Evolutionary conservation across 2,329 filamentous ascomycete genomes (phyloP), one percentile per base, ranked within the genome.

Genomic region (Exserohilum rostratum): DNA sequence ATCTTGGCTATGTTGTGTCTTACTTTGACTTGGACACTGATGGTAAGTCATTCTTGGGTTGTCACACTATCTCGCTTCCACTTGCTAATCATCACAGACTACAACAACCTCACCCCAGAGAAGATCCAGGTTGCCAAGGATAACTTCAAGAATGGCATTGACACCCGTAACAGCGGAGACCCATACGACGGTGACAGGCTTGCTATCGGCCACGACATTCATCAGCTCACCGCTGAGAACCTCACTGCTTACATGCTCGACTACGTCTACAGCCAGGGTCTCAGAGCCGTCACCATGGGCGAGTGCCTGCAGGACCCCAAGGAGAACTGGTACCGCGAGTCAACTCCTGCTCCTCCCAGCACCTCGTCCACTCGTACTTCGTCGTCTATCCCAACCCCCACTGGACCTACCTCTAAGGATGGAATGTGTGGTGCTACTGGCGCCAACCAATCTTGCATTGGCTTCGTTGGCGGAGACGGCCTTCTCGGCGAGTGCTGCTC

Each of bases 21-120:
- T 87, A 83, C 60, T 79, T 86, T 65, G 83, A 87, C 60, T 72
- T 87, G 31, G 85, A 87, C 64, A 80, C 84, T 2, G 81, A 84
- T 47, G 85, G 61, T 64, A 46, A 3, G 53, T 39, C 27, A 4
- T 6, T 13, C 0, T 22, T 3, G 6, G 3, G 2, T 12, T 13
- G 22, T 7, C 7, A 25, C 4, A 7, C 22, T 7, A 25, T 25
- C 4, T 25, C 25, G 9, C 13, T 10, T 11, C 18, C 3, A 33
- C n/a, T 29, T 34, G 17, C n/a, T 33, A 38, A 34, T 39, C 15
- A 25, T 43, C 12, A 45, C 18, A 54, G 62, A 72, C 53, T 73
- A 74, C 55, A 66, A 69, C 50, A 65, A 75, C 20, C 55, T 70
- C 35, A 67, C 64, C 3, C 58, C 58, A 2, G 60, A 66, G 22